Conservation (phyloP, 1,284 basidiomycete species). For the Cryptococcus sp. region DNA sequence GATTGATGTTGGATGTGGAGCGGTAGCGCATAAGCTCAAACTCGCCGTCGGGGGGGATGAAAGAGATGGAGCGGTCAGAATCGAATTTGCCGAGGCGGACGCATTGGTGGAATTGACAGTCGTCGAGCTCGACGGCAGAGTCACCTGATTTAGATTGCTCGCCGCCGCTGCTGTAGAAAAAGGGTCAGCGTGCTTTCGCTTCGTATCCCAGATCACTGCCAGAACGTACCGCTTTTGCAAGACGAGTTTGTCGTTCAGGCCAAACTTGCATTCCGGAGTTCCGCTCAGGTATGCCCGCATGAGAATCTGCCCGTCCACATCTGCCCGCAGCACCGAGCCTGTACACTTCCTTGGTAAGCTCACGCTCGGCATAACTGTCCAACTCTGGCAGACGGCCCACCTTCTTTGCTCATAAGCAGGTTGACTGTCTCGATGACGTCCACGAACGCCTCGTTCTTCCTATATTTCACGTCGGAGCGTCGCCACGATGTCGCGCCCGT, state of each 20-base stretch:
- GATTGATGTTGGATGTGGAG: conserved; percentile 89
- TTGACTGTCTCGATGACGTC: conserved; percentile 97
- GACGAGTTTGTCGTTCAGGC: conserved; percentile 95
- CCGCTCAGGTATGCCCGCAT: conserved; percentile 97
- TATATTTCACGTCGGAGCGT: conserved; percentile 89
- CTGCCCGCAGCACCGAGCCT: conserved; percentile 90
- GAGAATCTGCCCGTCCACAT: conserved; percentile 95
- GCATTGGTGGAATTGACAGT: conserved; percentile 98
- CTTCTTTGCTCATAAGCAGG: conserved; percentile 92
- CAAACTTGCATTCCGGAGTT: conserved; percentile 94
- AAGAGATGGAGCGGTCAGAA: conserved; percentile 85
- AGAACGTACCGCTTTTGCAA: conserved; percentile 68
- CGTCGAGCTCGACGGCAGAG: conserved; percentile 89
- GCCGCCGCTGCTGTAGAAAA: conserved; percentile 35
- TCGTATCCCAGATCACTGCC: not conserved
- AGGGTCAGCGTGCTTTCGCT: not conserved
- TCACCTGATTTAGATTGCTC: conserved; percentile 57
- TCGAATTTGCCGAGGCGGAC: conserved; percentile 93
- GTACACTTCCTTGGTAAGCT: not conserved
- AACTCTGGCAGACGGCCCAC: conserved; percentile 50
- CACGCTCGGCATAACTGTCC: not conserved
- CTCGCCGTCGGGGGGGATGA: conserved; percentile 97
- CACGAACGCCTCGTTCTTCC: conserved; percentile 98
- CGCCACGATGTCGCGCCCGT: conserved; percentile 94
- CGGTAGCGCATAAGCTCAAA: conserved; percentile 99